phyloP scores from a whole-genome alignment of 1,139 yeast genomes.

The Diutina pseudorugosa region DNA sequence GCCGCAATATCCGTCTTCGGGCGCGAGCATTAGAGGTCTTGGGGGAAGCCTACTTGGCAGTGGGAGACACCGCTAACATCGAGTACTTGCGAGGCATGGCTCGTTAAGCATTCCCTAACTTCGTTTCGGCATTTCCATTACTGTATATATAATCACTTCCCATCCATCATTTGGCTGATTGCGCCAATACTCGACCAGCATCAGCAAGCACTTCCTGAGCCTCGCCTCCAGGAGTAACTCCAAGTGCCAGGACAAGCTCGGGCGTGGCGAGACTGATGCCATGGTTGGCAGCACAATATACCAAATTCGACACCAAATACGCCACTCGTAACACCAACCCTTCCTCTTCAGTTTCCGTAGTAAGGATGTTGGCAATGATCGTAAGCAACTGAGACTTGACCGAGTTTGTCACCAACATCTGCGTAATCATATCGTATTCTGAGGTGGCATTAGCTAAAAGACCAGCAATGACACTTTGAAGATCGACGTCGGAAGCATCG shows the following conservation, averaged over 20 bases:
- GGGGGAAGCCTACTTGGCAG: not conserved
- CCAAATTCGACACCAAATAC: slow-evolving; percentile 21
- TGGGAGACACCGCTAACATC: not conserved
- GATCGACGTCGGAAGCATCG: slow-evolving; percentile 21
- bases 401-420: slow-evolving; percentile 15
- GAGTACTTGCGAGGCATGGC: not conserved
- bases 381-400: slow-evolving; percentile 16
- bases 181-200: not conserved
- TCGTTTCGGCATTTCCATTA: not conserved
- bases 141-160: not conserved
- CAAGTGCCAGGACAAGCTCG: not conserved
- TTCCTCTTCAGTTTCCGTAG: slow-evolving; percentile 16
- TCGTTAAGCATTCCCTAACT: not conserved
- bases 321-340: slow-evolving; percentile 10
- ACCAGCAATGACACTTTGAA: slow-evolving; percentile 34
- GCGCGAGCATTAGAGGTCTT: not conserved
- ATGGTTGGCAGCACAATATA: slow-evolving; percentile 13
- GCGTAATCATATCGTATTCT: slow-evolving; percentile 32
- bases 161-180: not conserved
- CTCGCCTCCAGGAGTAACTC: not conserved
- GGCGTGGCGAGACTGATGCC: not conserved
- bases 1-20: not conserved
- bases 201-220: not conserved
- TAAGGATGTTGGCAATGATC: slow-evolving; percentile 15
- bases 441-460: slow-evolving; percentile 38